Evolutionary conservation across 495 filamentous ascomycete species (phyloP), one percentile per base, ranked within the genome.

Genomic region (Penicillium maclennaniae): DNA sequence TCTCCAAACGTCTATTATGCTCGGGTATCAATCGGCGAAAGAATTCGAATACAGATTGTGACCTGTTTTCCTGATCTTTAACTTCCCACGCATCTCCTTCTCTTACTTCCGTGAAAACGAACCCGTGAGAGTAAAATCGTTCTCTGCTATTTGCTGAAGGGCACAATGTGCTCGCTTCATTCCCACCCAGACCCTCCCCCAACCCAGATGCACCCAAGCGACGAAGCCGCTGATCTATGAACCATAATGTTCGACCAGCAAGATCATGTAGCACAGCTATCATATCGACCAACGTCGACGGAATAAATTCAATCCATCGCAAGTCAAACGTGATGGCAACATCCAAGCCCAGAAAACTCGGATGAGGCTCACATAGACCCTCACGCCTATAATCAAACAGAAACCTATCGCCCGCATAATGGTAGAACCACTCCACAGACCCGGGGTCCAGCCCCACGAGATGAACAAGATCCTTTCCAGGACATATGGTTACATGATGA

Each of bases 321-420:
- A 4, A 14, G 8, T 34, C 9, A 14, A 34, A 34, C 15, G 31
- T 34, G 4, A 34, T 34, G 1, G 31, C 31, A 14, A 34, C 14
- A 14, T 34, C 31, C 15, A 34, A 14, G 10, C 31, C 31, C 14
- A 34, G 31, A 12, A 34, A 34, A 34, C 31, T 34, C 4, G 21
- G 21, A 34, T 14, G 3, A 4, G 31, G 10, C 31, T 34, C 31
- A 34, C 14, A 34, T 34, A 12, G 10, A 12, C 27, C 27, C 27
- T 31, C 27, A 7, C 31, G 10, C 31, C 31, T 34, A 34, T 34
- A 34, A 14, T 34, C 15, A 26, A 47, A 4, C 15, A 31, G 45
- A 37, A 12, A 47, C 27, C 19, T 47, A 34, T 47, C 45, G 6
- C 45, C 45, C 4, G 45, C 45, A 34, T 47, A 47, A 37, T 47